These are phyloP conservation scores for Blepharisma stoltei DNA, from an alignment of 73 alveolate genomes.

Conservation along the genomic window DNA sequence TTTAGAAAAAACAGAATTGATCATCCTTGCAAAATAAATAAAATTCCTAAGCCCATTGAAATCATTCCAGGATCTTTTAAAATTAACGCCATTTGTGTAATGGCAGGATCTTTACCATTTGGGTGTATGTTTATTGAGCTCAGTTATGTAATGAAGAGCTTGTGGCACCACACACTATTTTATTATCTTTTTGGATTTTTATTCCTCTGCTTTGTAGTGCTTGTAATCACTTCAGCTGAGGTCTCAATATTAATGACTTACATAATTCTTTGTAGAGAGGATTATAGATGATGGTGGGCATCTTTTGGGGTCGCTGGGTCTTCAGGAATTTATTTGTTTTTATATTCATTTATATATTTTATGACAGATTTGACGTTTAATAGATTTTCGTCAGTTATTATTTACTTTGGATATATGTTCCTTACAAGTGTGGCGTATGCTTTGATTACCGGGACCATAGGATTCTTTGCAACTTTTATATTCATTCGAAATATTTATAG, in stretches of 20 bases:
- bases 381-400: conserved; percentile 35
- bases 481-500: conserved; percentile 38
- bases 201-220: conserved; percentile 30
- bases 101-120: conserved; percentile 50
- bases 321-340: conserved; percentile 44
- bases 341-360: conserved; percentile 38
- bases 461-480: conserved; percentile 47
- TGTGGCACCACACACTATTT: conserved; percentile 34
- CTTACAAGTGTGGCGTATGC: conserved; percentile 34
- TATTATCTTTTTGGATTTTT: conserved; percentile 45
- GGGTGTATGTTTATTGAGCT: conserved; percentile 31
- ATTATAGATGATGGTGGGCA: conserved; percentile 55
- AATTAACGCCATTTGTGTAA: conserved; percentile 26
- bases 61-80: conserved; percentile 11
- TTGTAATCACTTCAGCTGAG: conserved; percentile 44
- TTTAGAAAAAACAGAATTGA: conserved; percentile 21
- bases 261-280: conserved; percentile 33
- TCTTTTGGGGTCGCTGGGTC: conserved; percentile 45
- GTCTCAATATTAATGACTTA: conserved; percentile 44
- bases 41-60: conserved; percentile 39
- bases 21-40: conserved; percentile 37
- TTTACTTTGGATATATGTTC: conserved; percentile 48
- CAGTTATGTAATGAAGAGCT: conserved; percentile 20
- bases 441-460: conserved; percentile 47
- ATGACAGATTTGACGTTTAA: conserved; percentile 34